These are phyloP conservation scores for Friedmanniomyces endolithicus DNA, from an alignment of 495 filamentous ascomycete genomes.

Conservation along the genomic window DNA sequence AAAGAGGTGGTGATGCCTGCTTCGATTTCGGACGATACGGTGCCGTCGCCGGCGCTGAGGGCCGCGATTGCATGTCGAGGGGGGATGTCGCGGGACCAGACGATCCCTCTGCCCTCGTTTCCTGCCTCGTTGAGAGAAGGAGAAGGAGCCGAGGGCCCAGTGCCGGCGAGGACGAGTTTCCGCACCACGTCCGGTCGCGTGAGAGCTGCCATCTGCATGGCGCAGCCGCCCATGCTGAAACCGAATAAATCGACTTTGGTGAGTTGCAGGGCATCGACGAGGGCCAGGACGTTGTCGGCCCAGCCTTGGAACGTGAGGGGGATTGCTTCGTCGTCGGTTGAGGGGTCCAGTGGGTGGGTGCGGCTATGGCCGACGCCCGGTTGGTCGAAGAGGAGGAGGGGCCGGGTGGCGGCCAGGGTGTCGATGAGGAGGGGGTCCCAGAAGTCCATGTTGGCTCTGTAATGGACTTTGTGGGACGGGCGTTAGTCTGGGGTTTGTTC, in stretches of 20 bases:
- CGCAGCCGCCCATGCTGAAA: conserved; percentile 23
- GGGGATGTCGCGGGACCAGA: not conserved
- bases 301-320: conserved; percentile 16
- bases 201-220: conserved; percentile 21
- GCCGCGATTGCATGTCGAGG: not conserved
- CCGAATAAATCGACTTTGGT: conserved; percentile 23
- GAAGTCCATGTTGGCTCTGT: conserved; percentile 25
- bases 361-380: conserved; percentile 16
- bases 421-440: conserved; percentile 24
- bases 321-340: conserved; percentile 10
- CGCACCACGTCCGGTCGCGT: conserved; percentile 14
- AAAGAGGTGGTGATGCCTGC: not conserved
- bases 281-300: conserved; percentile 25
- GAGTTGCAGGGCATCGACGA: conserved; percentile 19
- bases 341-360: too few species aligned
- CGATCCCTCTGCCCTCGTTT: not conserved
- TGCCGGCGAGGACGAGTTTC: conserved; percentile 18
- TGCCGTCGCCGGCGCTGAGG: not conserved
- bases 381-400: conserved; percentile 22
- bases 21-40: not conserved
- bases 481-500: too few species aligned
- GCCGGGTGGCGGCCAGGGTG: conserved; percentile 13
- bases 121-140: too few species aligned
- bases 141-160: not conserved
- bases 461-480: too few species aligned